Conservation (phyloP, 108 stramenopile genomes). For the Seminavis robusta region DNA sequence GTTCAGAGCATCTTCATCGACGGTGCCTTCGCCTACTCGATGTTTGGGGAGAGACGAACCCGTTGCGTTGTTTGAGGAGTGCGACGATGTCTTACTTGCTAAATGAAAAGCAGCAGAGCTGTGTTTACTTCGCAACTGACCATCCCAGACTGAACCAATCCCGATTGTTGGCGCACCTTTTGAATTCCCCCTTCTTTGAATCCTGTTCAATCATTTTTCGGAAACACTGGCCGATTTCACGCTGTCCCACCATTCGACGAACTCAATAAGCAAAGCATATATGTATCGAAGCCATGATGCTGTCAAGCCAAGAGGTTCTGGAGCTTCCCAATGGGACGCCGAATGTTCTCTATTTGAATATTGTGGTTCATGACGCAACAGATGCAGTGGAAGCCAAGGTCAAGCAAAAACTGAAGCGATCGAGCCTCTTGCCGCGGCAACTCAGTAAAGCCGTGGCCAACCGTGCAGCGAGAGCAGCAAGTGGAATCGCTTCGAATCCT, state of each 20-base stretch:
- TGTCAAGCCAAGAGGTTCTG: neutral
- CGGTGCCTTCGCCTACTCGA: too few relatives aligned
- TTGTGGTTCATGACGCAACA: conserved; percentile 13
- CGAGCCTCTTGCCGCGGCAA: conserved; percentile 9
- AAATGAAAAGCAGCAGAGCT: too few relatives aligned
- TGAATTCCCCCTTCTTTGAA: too few relatives aligned
- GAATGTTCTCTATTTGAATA: neutral
- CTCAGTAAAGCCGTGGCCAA: conserved; percentile 22
- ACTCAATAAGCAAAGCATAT: neutral
- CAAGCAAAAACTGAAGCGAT: conserved; percentile 9
- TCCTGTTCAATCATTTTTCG: too few relatives aligned
- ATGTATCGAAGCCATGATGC: neutral
- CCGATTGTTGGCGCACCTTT: too few relatives aligned
- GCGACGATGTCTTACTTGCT: too few relatives aligned
- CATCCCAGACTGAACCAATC: too few relatives aligned
- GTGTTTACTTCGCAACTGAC: too few relatives aligned
- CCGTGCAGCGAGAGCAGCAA: conserved; percentile 1
- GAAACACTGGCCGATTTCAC: neutral
- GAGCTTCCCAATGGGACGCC: neutral
- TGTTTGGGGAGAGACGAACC: too few relatives aligned
- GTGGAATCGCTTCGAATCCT: conserved; percentile 7
- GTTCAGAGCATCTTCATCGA: too few relatives aligned
- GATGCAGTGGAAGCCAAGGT: conserved; percentile 23
- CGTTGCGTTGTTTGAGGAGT: too few relatives aligned
- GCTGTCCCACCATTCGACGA: neutral